phyloP scores from a whole-genome alignment of 1,139 yeast species.

The Nematodospora anomalae region DNA sequence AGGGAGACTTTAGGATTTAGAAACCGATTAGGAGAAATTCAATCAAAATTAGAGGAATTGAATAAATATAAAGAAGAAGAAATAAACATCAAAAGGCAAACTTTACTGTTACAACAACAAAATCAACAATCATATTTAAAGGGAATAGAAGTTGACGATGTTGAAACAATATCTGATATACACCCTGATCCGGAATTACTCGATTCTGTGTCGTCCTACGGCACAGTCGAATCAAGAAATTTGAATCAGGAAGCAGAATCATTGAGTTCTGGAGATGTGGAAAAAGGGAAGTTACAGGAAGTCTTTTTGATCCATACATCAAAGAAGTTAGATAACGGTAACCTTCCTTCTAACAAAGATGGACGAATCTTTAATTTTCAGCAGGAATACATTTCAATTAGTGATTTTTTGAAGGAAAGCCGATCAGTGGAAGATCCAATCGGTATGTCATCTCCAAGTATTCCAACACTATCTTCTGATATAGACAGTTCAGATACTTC shows the following conservation, averaged over 20 bases:
- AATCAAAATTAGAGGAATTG: slow-evolving; percentile 41
- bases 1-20: slow-evolving; percentile 58
- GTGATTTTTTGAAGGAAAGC: slow-evolving; percentile 15
- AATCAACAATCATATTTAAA: slow-evolving; percentile 3
- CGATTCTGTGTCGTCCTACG: slow-evolving; percentile 8
- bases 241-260: neutral
- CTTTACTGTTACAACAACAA: slow-evolving; percentile 6
- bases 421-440: slow-evolving; percentile 7
- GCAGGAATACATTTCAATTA: slow-evolving; percentile 14
- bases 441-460: slow-evolving; percentile 1
- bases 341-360: neutral
- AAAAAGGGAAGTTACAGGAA: slow-evolving; percentile 1
- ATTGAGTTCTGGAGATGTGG: neutral
- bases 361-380: slow-evolving; percentile 9
- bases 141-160: slow-evolving; percentile 1
- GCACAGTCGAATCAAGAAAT: slow-evolving; percentile 1
- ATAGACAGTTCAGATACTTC: slow-evolving; percentile 13
- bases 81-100: slow-evolving; percentile 8
- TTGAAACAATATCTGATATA: slow-evolving; percentile 8
- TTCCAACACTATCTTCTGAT: neutral
- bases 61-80: slow-evolving; percentile 14
- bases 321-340: slow-evolving; percentile 1
- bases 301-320: slow-evolving; percentile 14
- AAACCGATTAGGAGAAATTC: slow-evolving; percentile 39
- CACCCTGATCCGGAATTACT: slow-evolving; percentile 12